Base-by-base conservation (phyloP, 2,329 filamentous ascomycete species). In the Cordyceps tenuipes region DNA sequence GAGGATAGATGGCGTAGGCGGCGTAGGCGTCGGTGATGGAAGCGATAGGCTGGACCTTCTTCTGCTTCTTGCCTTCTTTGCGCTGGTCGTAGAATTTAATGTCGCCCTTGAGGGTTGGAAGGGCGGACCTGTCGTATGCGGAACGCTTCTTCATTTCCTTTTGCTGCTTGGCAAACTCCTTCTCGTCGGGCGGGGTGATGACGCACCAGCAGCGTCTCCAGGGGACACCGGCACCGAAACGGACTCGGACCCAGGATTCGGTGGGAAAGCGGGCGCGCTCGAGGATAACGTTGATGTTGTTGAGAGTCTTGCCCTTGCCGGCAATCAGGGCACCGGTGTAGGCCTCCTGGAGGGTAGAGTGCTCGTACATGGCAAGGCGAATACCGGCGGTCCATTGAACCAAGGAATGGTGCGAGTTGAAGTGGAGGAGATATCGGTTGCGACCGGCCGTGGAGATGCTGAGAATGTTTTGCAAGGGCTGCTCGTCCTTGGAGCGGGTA, bases 161-260 rank as follows among this genome's bases (percentile, higher is more conserved):
- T 70, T 93, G 89, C 58, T 87, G 77, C 71, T 91, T 96, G 65
- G 87, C 84, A 65, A 86, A 86, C 67, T 96, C 91, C 76, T 97
- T 99, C 76, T 97, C 92, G 68, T 96, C 90, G 0, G 94, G 93
- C 2, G 93, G 94, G 7, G 85, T 84, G 61, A 97, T 89, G 58
- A 97, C 92, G 72, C 92, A 97, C 92, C 93, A 99, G 73, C 92
- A 99, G 44, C 93, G 87, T 69, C 89, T 86, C 94, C 94, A 99
- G 0, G 93, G 92, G 10, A 94, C 96, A 51, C 94, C 94, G 36
- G 94, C 92, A 46, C 94, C 94, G 68, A 99, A 99, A 62, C 94
- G 83, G 56, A 99, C 94, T 63, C 94, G 83, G 19, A 92, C 91
- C 94, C 94, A 99, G 69, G 96, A 91, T 71, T 96, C 91, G 46